Percentiles rank a stretch among this genome's conserved stretches.
These are phyloP conservation scores for Pinus albicaulis DNA, from an alignment of 75 land plant species.

Conservation along the genomic window DNA sequence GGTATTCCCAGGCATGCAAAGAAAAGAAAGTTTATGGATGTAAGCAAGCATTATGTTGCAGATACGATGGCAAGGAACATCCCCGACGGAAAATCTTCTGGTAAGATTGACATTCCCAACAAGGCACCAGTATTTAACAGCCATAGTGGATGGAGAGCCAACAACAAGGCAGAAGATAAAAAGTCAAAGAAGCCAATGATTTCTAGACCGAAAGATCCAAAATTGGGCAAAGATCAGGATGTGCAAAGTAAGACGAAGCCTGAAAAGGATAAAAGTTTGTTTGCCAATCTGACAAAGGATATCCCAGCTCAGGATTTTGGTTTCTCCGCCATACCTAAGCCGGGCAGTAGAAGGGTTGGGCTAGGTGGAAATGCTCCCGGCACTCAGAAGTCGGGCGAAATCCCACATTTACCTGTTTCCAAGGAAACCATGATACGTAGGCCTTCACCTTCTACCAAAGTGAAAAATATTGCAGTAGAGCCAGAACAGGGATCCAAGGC, in stretches of 20 bases:
- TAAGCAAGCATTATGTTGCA: conserved; percentile 68
- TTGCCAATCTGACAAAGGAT: conserved; percentile 3
- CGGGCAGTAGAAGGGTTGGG: conserved; percentile 12
- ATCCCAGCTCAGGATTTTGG: neutral
- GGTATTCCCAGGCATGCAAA: conserved; percentile 83
- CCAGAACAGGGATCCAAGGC: conserved; percentile 20
- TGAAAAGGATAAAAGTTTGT: conserved; percentile 18
- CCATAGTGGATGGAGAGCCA: conserved; percentile 24
- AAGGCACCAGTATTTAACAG: conserved; percentile 24
- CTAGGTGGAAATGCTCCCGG: conserved; percentile 6
- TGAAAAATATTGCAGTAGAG: conserved; percentile 9
- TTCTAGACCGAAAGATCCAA: conserved; percentile 24
- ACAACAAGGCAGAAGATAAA: conserved; percentile 26
- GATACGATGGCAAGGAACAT: conserved; percentile 17
- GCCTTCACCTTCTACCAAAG: conserved; percentile 15
- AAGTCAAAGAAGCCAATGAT: conserved; percentile 33
- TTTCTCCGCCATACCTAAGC: conserved; percentile 16
- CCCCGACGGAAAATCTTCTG: conserved; percentile 20
- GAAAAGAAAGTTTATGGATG: conserved; percentile 81
- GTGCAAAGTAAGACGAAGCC: conserved; percentile 16
- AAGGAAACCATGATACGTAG: neutral
- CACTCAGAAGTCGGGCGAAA: conserved; percentile 9
- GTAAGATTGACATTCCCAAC: conserved; percentile 29
- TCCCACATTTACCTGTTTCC: conserved; percentile 17
- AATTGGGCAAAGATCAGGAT: conserved; percentile 27